Conservation (phyloP, 192 early-diverging fungal genomes). For the Anaeromyces robustus region DNA sequence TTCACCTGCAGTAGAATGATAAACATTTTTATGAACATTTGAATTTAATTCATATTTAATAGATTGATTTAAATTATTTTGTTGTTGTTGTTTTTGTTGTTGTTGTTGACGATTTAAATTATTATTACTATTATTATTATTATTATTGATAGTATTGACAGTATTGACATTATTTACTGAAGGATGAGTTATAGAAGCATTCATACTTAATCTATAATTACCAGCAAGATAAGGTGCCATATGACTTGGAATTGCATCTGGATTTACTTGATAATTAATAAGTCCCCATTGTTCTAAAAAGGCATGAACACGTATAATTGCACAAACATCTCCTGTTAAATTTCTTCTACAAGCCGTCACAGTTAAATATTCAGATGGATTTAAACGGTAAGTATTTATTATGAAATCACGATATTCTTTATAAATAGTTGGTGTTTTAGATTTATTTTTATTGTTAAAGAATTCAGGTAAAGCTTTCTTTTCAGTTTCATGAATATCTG, state of each 20-base stretch:
- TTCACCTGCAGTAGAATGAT: not conserved
- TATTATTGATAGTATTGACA: constrained; percentile 6
- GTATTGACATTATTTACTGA: constrained; percentile 8
- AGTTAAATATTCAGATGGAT: constrained; percentile 89
- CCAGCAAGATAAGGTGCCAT: constrained; percentile 92
- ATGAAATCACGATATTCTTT: constrained; percentile 94
- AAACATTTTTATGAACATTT: not conserved
- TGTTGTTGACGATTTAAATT: too few species aligned
- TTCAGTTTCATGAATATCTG: constrained; percentile 72
- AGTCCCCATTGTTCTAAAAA: constrained; percentile 99
- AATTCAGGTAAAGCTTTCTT: constrained; percentile 84
- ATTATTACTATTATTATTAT: too few species aligned
- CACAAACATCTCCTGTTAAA: constrained; percentile 95
- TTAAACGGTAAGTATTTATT: constrained; percentile 92
- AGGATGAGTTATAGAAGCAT: constrained; percentile 81
- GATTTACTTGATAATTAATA: constrained; percentile 96
- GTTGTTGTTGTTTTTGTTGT: not conserved
- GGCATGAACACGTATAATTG: constrained; percentile 94
- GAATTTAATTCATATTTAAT: not conserved
- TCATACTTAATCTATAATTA: constrained; percentile 92
- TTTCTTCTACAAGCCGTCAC: constrained; percentile 95
- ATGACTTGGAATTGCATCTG: constrained; percentile 74
- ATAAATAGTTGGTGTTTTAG: constrained; percentile 83
- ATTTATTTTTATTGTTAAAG: constrained; percentile 80
- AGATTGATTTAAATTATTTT: not conserved